Conservation (phyloP, 2,329 filamentous ascomycete species). For the Talaromyces sp. region DNA sequence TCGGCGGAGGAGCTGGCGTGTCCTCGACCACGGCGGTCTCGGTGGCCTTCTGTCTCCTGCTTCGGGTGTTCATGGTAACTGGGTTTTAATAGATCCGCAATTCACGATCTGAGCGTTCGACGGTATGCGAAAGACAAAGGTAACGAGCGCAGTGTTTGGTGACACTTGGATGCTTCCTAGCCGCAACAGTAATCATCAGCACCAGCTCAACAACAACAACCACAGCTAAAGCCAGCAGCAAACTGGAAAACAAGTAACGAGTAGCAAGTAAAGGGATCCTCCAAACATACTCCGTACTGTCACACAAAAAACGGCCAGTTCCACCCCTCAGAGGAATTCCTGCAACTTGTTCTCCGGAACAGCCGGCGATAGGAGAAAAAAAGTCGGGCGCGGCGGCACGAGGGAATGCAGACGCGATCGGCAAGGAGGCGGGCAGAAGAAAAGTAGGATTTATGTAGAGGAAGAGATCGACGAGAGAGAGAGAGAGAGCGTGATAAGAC, state of each 20-base stretch:
- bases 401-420: background rate
- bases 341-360: background rate
- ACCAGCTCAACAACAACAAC: background rate
- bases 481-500: background rate
- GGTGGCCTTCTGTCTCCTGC: conserved; percentile 35
- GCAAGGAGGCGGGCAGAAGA: background rate
- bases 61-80: conserved; percentile 30
- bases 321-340: background rate
- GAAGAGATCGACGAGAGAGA: background rate
- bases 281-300: background rate
- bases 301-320: background rate
- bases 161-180: background rate
- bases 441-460: background rate
- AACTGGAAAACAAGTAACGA: background rate
- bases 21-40: conserved; percentile 26
- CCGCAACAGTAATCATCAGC: background rate
- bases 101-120: background rate
- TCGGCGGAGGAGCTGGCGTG: conserved; percentile 19
- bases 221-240: background rate
- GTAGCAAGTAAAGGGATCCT: background rate
- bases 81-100: background rate
- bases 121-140: background rate
- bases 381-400: background rate
- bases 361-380: conserved; percentile 1
- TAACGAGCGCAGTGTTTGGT: background rate